Conservation (phyloP, 768 basidiomycete species). For the Asterophora lycoperdoides region DNA sequence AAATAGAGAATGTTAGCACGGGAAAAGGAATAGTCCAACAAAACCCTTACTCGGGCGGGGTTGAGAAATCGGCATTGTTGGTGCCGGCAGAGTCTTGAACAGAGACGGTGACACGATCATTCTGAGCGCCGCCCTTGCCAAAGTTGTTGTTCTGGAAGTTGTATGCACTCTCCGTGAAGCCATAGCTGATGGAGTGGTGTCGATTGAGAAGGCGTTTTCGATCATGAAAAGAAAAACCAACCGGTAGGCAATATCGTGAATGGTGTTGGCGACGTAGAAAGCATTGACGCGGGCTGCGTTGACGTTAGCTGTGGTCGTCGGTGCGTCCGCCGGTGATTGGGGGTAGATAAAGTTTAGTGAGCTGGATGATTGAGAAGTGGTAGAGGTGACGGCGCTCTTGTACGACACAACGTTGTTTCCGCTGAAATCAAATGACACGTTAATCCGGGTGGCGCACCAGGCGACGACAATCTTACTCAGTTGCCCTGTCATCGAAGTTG, state of each 20-base stretch:
- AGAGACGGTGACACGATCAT: conserved; percentile 49
- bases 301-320: conserved; percentile 36
- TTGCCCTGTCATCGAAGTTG: conserved; percentile 1
- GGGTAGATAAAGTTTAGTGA: conserved; percentile 39
- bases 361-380: conserved; percentile 32
- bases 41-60: conserved; percentile 41
- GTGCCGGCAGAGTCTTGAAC: conserved; percentile 44
- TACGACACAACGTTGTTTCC: conserved; percentile 34
- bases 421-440: conserved; percentile 10
- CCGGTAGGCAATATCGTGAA: conserved; percentile 45
- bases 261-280: conserved; percentile 58
- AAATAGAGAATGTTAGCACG: neutral
- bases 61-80: conserved; percentile 42
- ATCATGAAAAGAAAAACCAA: conserved; percentile 18
- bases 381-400: conserved; percentile 27
- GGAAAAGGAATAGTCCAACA: neutral
- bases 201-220: neutral
- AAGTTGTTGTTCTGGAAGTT: conserved; percentile 56
- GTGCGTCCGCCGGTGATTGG: conserved; percentile 23
- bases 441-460: neutral
- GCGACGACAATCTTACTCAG: neutral
- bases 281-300: conserved; percentile 51
- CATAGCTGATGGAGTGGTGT: conserved; percentile 24
- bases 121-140: conserved; percentile 43
- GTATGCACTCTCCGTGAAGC: conserved; percentile 44